These are phyloP conservation scores for Cladophialophora psammophila DNA, from an alignment of 2,329 filamentous ascomycete genomes.

Conservation along the genomic window DNA sequence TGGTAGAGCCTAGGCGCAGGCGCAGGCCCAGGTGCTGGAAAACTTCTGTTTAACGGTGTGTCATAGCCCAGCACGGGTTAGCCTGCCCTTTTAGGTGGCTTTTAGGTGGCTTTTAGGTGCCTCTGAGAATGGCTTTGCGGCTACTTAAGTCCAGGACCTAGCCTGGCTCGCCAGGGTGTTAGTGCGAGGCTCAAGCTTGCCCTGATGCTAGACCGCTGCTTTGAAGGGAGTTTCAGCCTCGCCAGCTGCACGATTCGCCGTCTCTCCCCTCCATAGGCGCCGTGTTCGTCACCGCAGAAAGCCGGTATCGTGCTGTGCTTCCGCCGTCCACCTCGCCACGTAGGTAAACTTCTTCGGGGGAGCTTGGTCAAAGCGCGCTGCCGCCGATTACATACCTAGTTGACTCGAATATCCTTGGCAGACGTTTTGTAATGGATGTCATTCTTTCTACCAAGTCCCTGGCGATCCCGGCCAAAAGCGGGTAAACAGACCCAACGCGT, in stretches of 20 bases:
- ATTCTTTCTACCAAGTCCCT: slow-evolving; percentile 1
- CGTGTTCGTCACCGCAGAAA: background rate
- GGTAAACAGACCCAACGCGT: background rate
- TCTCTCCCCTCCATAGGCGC: background rate
- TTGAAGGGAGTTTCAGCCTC: slow-evolving; percentile 16
- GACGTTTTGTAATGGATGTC: background rate
- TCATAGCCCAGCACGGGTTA: slow-evolving; percentile 20
- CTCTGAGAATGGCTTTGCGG: slow-evolving; percentile 16
- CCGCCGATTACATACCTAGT: background rate
- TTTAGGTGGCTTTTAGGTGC: background rate
- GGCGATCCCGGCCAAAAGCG: background rate
- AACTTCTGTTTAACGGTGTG: slow-evolving; percentile 19
- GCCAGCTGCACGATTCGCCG: background rate
- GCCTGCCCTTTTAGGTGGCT: background rate
- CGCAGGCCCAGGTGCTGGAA: slow-evolving; percentile 9
- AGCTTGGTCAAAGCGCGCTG: background rate
- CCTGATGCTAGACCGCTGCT: slow-evolving; percentile 9
- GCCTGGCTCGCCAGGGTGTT: background rate
- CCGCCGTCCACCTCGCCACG: background rate
- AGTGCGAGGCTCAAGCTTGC: background rate
- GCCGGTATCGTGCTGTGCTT: background rate
- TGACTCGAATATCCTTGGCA: background rate
- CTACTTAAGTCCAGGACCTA: slow-evolving; percentile 11
- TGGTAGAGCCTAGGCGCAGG: background rate
- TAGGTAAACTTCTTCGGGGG: background rate